Percentiles rank a stretch among this genome's conserved stretches.
Evolutionary conservation across 352 stramenopile species (phyloP).

Genomic region (Pythium dissimile): DNA sequence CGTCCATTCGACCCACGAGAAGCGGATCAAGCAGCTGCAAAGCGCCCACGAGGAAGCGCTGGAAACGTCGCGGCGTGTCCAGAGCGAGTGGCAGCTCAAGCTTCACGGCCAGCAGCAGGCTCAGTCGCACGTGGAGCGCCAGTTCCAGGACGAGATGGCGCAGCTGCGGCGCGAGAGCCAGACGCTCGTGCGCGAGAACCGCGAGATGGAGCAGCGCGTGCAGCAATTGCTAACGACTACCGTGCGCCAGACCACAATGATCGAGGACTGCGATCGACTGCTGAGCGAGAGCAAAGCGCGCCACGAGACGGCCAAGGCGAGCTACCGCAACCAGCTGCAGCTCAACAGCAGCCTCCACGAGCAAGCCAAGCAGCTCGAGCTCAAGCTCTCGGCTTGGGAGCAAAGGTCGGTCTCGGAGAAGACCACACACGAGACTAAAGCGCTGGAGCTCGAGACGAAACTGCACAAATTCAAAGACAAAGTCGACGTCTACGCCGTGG

Average conservation of each 20-base stretch:
- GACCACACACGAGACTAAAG: slow-evolving; percentile 24
- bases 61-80: slow-evolving; percentile 17
- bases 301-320: slow-evolving; percentile 27
- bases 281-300: slow-evolving; percentile 43
- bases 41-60: slow-evolving; percentile 24
- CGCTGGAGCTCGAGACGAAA: slow-evolving; percentile 36
- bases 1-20: slow-evolving; percentile 26
- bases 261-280: slow-evolving; percentile 67
- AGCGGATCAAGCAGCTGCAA: slow-evolving; percentile 36
- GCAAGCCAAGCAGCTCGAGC: slow-evolving; percentile 36
- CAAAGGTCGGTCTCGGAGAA: slow-evolving; percentile 18
- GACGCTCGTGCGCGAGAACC: slow-evolving; percentile 26
- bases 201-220: slow-evolving; percentile 38
- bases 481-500: slow-evolving; percentile 29
- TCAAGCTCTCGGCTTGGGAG: slow-evolving; percentile 27
- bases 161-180: slow-evolving; percentile 24
- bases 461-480: slow-evolving; percentile 38
- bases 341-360: slow-evolving; percentile 28
- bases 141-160: slow-evolving; percentile 33
- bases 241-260: slow-evolving; percentile 60
- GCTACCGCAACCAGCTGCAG: slow-evolving; percentile 45
- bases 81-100: slow-evolving; percentile 33
- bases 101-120: slow-evolving; percentile 22
- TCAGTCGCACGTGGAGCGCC: slow-evolving; percentile 16
- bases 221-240: slow-evolving; percentile 56